These are phyloP conservation scores for Urochloa ruziziensis DNA, from an alignment of 176 grass and related monocot genomes.

Conservation along the genomic window DNA sequence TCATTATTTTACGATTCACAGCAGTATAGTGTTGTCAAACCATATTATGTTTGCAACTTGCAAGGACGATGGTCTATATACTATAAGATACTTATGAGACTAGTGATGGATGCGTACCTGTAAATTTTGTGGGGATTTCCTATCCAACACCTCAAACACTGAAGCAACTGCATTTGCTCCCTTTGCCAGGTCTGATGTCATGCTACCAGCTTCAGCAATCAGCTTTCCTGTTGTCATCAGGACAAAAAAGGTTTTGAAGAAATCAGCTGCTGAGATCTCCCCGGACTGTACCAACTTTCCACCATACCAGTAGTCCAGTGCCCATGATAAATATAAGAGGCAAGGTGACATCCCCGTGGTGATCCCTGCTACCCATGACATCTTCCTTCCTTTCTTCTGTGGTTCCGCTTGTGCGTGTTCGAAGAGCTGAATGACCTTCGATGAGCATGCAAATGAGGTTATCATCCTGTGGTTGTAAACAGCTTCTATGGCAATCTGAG, in stretches of 20 bases:
- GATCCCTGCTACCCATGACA: constrained; percentile 87
- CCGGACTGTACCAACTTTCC: constrained; percentile 77
- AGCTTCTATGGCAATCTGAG: constrained; percentile 94
- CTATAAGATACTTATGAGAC: not conserved
- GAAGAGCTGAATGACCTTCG: constrained; percentile 76
- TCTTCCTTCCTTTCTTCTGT: constrained; percentile 72
- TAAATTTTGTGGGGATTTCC: constrained; percentile 64
- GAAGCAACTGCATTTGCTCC: constrained; percentile 85
- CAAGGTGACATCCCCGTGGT: constrained; percentile 91
- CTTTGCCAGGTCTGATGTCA: constrained; percentile 97
- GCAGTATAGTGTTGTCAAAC: not conserved
- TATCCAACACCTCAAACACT: constrained; percentile 87
- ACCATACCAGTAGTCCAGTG: constrained; percentile 97
- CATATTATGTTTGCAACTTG: constrained; percentile 15
- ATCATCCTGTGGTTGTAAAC: constrained; percentile 97
- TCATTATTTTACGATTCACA: constrained; percentile 24
- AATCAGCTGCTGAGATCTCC: constrained; percentile 78
- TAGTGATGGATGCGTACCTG: constrained; percentile 36
- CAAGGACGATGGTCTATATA: not conserved
- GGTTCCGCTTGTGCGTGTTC: constrained; percentile 77
- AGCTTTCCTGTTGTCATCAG: constrained; percentile 94
- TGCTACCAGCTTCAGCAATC: constrained; percentile 93
- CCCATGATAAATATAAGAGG: constrained; percentile 87
- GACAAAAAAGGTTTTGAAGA: constrained; percentile 98
- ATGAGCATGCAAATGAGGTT: constrained; percentile 86